These are phyloP conservation scores for Diaporthe citri DNA, from an alignment of 2,329 filamentous ascomycete species.

Conservation along the genomic window DNA sequence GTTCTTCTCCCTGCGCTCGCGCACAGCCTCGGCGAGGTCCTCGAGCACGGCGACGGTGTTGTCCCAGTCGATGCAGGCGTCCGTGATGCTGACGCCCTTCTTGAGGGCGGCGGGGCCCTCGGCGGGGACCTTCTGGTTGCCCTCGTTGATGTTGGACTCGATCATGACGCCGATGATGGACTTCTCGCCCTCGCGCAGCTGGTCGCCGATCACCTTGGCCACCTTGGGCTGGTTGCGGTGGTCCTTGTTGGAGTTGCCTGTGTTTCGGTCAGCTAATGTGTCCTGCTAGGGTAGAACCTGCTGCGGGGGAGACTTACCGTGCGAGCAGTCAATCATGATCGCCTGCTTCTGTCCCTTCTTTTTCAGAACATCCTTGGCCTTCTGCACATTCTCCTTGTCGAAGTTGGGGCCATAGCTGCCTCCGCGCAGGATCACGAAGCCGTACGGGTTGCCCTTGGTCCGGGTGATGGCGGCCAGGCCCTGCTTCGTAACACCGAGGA, in stretches of 20 bases:
- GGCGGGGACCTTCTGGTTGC: conserved; percentile 86
- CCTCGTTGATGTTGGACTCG: conserved; percentile 96
- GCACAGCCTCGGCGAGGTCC: conserved; percentile 86
- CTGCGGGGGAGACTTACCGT: conserved; percentile 69
- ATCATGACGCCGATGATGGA: conserved; percentile 98
- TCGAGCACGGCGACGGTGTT: conserved; percentile 84
- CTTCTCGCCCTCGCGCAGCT: conserved; percentile 88
- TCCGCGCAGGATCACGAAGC: conserved; percentile 95
- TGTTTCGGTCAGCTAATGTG: conserved; percentile 32
- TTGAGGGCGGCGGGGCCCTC: conserved; percentile 84
- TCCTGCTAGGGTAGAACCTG: neutral
- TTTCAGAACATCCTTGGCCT: conserved; percentile 80
- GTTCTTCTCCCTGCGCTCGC: conserved; percentile 74
- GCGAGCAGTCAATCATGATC: conserved; percentile 99
- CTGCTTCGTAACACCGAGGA: conserved; percentile 98
- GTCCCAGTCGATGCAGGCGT: conserved; percentile 97
- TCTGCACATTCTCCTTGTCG: conserved; percentile 85
- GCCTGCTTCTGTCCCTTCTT: conserved; percentile 89
- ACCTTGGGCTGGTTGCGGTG: conserved; percentile 98
- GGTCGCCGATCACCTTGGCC: conserved; percentile 82
- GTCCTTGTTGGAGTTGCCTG: conserved; percentile 96
- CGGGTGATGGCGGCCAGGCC: conserved; percentile 94
- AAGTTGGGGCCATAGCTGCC: conserved; percentile 95
- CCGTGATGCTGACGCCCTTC: conserved; percentile 94
- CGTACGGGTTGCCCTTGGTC: conserved; percentile 94